Evolutionary conservation across 2,329 filamentous ascomycete genomes (phyloP).

Genomic region (Aspergillus sp.): DNA sequence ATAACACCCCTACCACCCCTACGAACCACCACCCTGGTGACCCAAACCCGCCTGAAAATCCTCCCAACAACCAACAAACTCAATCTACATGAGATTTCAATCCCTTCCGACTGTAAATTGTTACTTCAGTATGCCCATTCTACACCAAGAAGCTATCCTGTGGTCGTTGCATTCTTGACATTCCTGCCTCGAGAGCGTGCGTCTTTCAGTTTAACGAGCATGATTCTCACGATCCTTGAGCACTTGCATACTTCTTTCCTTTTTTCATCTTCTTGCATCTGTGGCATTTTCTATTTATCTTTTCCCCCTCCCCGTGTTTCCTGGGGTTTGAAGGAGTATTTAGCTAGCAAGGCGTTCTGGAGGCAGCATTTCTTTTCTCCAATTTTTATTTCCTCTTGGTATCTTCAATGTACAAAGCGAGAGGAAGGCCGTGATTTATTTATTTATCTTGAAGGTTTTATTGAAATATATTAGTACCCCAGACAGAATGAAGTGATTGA

Average conservation of each 20-base stretch:
- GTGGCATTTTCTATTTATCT: constrained; percentile 4
- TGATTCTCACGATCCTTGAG: neutral
- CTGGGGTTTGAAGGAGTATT: constrained; percentile 6
- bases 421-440: neutral
- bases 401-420: neutral
- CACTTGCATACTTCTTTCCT: neutral
- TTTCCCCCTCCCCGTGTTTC: neutral
- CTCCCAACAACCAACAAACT: neutral
- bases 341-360: constrained; percentile 29
- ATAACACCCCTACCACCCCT: constrained; percentile 25
- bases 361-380: neutral
- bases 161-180: neutral
- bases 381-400: neutral
- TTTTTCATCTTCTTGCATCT: constrained; percentile 8
- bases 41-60: neutral
- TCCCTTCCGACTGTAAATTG: neutral
- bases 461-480: constrained; percentile 1
- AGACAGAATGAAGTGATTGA: neutral
- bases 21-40: constrained; percentile 14
- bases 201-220: neutral
- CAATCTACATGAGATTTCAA: neutral
- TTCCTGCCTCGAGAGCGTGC: neutral
- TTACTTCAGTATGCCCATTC: neutral
- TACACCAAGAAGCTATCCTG: neutral
- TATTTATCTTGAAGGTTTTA: neutral